A percentile compares a stretch with the other conserved stretches of the same genome.
Conservation (phyloP, 129 eudicot species). For the Calendula officinalis region DNA sequence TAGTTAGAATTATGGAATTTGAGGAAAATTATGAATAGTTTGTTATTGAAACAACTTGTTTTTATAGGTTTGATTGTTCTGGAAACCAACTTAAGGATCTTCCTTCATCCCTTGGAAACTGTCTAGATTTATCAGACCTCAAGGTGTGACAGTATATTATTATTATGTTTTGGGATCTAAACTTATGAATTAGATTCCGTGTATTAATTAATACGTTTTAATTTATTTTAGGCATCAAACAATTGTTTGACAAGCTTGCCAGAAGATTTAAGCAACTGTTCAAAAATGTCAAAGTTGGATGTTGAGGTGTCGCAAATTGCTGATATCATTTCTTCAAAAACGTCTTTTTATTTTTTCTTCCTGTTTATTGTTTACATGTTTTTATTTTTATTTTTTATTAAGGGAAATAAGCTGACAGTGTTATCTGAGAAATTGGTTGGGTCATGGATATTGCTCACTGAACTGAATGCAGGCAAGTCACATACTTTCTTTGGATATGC, state of each 20-base stretch:
- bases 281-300: constrained; percentile 73
- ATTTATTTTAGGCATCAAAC: constrained; percentile 66
- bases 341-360: not conserved
- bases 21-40: not conserved
- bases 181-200: not conserved
- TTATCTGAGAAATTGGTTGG: constrained; percentile 58
- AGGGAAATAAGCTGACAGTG: constrained; percentile 83
- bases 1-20: not conserved
- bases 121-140: constrained; percentile 65
- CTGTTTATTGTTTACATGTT: not conserved
- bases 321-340: constrained; percentile 8
- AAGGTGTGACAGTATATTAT: constrained; percentile 53
- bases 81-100: constrained; percentile 67
- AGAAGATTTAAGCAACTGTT: constrained; percentile 73
- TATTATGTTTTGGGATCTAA: constrained; percentile 16
- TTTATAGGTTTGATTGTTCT: constrained; percentile 83
- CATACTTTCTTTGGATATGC: constrained; percentile 6
- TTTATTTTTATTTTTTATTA: not conserved
- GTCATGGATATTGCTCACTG: constrained; percentile 81
- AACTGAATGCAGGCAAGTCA: constrained; percentile 78
- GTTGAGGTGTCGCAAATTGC: constrained; percentile 60
- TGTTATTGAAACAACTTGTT: not conserved
- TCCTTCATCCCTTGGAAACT: constrained; percentile 74
- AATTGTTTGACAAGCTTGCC: constrained; percentile 76
- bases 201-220: not conserved